Percentiles rank a stretch among this genome's conserved stretches.
These are phyloP conservation scores for Lomentospora prolificans DNA, from an alignment of 2,329 filamentous ascomycete species.

Conservation along the genomic window DNA sequence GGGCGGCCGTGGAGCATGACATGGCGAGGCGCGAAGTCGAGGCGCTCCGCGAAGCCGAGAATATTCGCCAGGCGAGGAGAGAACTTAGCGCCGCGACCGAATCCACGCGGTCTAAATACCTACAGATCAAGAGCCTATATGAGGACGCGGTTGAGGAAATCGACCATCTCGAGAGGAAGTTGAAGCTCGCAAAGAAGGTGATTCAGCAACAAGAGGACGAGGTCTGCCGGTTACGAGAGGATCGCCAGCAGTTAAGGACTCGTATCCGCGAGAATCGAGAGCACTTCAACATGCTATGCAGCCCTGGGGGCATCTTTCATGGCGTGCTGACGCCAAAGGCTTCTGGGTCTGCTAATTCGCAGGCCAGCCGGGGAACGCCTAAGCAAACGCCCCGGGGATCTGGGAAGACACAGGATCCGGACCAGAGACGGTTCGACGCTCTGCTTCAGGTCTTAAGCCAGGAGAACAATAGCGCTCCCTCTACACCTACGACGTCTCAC, in stretches of 20 bases:
- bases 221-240: slow-evolving; percentile 58
- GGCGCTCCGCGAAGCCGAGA: slow-evolving; percentile 65
- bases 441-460: slow-evolving; percentile 73
- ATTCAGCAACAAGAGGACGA: slow-evolving; percentile 72
- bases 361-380: slow-evolving; percentile 27
- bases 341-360: neutral
- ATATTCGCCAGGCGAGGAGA: slow-evolving; percentile 50
- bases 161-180: slow-evolving; percentile 49
- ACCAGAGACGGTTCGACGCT: slow-evolving; percentile 62
- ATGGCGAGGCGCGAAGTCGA: slow-evolving; percentile 86
- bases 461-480: slow-evolving; percentile 59
- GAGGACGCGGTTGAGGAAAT: slow-evolving; percentile 60
- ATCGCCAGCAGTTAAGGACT: slow-evolving; percentile 66
- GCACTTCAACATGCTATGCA: slow-evolving; percentile 70
- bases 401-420: slow-evolving; percentile 26
- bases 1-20: slow-evolving; percentile 82
- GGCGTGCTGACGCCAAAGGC: slow-evolving; percentile 48
- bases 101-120: slow-evolving; percentile 42
- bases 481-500: slow-evolving; percentile 49
- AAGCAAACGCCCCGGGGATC: slow-evolving; percentile 5
- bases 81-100: slow-evolving; percentile 43
- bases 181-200: slow-evolving; percentile 66
- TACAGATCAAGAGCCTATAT: slow-evolving; percentile 56
- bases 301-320: slow-evolving; percentile 60
- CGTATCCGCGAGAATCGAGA: slow-evolving; percentile 85